These are phyloP conservation scores for Boletus tomentosulus DNA, from an alignment of 768 basidiomycete genomes.

Conservation along the genomic window DNA sequence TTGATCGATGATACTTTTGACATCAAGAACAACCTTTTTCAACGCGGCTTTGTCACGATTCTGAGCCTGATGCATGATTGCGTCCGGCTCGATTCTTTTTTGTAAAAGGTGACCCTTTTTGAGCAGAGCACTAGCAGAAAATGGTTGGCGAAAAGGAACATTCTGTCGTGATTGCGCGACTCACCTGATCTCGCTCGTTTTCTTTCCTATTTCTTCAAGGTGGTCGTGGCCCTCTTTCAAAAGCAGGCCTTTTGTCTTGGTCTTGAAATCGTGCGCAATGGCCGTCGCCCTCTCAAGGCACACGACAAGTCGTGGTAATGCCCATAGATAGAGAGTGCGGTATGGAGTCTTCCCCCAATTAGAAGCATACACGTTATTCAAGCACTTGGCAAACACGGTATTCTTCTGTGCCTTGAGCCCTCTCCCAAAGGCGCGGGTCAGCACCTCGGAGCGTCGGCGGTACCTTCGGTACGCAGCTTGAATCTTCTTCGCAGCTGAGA, in stretches of 20 bases:
- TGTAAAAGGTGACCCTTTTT: constrained; percentile 27
- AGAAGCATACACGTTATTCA: constrained; percentile 23
- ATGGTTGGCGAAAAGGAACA: neutral
- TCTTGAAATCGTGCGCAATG: constrained; percentile 28
- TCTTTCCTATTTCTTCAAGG: constrained; percentile 32
- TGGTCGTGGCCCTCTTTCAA: constrained; percentile 29
- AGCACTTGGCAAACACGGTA: constrained; percentile 27
- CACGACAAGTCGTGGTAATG: constrained; percentile 39
- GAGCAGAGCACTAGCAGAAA: constrained; percentile 19
- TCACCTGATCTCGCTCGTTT: constrained; percentile 33
- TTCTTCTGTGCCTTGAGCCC: constrained; percentile 20
- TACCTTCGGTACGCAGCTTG: constrained; percentile 16
- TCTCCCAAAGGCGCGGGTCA: constrained; percentile 8
- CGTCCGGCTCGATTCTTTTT: constrained; percentile 29
- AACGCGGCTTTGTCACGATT: constrained; percentile 20
- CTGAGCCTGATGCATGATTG: constrained; percentile 25
- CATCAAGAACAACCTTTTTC: constrained; percentile 23
- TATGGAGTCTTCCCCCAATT: constrained; percentile 32
- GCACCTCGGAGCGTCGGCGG: neutral
- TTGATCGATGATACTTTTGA: constrained; percentile 31
- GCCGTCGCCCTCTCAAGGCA: constrained; percentile 36
- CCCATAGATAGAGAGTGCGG: constrained; percentile 33
- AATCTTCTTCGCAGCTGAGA: constrained; percentile 20
- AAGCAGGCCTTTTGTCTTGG: constrained; percentile 28
- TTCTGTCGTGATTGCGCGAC: constrained; percentile 2